These are phyloP conservation scores for Luffa acutangula DNA, from an alignment of 306 rosid species.

Conservation along the genomic window DNA sequence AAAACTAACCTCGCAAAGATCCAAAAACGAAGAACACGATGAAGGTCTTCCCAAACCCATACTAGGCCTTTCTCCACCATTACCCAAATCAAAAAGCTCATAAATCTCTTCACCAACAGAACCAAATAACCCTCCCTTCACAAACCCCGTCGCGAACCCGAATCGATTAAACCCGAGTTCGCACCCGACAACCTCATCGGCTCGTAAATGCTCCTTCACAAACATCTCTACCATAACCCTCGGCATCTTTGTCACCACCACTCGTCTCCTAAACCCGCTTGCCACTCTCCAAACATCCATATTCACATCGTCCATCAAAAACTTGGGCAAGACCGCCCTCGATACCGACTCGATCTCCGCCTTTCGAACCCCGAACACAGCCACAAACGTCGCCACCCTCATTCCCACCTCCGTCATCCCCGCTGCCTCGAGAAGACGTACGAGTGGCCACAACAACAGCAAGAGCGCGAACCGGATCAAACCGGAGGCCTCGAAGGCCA, in stretches of 20 bases:
- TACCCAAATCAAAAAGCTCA: slow-evolving; percentile 17
- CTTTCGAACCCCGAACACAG: slow-evolving; percentile 39
- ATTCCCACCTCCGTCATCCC: slow-evolving; percentile 31
- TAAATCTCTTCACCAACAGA: slow-evolving; percentile 21
- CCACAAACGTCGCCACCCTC: slow-evolving; percentile 49
- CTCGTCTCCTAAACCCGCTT: slow-evolving; percentile 23
- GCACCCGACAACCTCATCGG: slow-evolving; percentile 56
- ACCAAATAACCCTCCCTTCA: slow-evolving; percentile 11
- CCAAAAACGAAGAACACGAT: slow-evolving; percentile 24
- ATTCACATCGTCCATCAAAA: slow-evolving; percentile 64
- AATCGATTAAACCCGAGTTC: slow-evolving; percentile 43
- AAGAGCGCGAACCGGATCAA: slow-evolving; percentile 55
- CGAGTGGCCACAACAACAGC: slow-evolving; percentile 53
- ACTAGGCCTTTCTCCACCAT: slow-evolving; percentile 16
- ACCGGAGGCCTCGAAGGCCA: slow-evolving; percentile 81
- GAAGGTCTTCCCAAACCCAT: slow-evolving; percentile 36
- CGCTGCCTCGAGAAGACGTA: slow-evolving; percentile 20
- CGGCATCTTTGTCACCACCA: slow-evolving; percentile 62
- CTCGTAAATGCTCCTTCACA: slow-evolving; percentile 67
- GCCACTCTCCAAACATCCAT: slow-evolving; percentile 59
- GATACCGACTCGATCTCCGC: slow-evolving; percentile 62
- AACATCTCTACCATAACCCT: slow-evolving; percentile 71
- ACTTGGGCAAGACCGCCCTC: slow-evolving; percentile 77
- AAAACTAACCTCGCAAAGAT: slow-evolving; percentile 45
- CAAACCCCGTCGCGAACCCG: slow-evolving; percentile 63